Evolutionary conservation across 2,329 filamentous ascomycete genomes (phyloP), one percentile per base, ranked within the genome.

Genomic region (Calonectria ilicicola): DNA sequence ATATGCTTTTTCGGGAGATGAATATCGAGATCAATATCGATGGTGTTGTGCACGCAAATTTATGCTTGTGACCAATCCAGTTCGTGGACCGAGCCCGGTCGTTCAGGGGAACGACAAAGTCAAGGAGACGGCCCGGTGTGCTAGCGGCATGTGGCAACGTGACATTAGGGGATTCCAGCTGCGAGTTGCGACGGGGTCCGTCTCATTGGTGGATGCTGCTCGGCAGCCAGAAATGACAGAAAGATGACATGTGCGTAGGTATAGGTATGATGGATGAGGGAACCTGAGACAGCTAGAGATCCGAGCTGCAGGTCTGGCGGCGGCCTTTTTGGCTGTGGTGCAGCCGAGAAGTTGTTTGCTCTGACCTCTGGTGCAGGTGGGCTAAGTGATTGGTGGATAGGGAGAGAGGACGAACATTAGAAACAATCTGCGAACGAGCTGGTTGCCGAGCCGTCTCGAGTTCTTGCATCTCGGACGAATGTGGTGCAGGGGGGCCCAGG

Each of bases 151-250:
- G 47, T 27, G 58, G 58, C 46, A 26, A 56, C 58, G 46, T 44
- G 35, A 49, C 40, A 47, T 35, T 19, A 49, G 29, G 63, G 47
- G 51, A 42, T 27, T 35, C 32, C 15, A 26, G 29, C 38, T 32
- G 56, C 32, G 53, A 58, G 47, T n/a, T 49, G 63, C 35, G 67
- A 69, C 67, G 40, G 46, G 65, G 27, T 26, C 35, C 58, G 71
- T 67, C 72, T 71, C 67, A 67, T 73, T 76, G 74, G 74, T 27
- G 62, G 40, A 53, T 56, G 69, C 56, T 27, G 38, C 58, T 44
- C 23, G 44, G 46, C 19, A 19, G 21, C 69, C 47, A 60, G 35
- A 70, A 58, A 53, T 72, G 67, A 46, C 42, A 51, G 62, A 67
- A 60, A 64, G 60, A 67, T 70, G 67, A 71, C 69, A 67, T 46